Conservation (phyloP, 176 grass and related monocot species). For the Rhynchospora pubera region DNA sequence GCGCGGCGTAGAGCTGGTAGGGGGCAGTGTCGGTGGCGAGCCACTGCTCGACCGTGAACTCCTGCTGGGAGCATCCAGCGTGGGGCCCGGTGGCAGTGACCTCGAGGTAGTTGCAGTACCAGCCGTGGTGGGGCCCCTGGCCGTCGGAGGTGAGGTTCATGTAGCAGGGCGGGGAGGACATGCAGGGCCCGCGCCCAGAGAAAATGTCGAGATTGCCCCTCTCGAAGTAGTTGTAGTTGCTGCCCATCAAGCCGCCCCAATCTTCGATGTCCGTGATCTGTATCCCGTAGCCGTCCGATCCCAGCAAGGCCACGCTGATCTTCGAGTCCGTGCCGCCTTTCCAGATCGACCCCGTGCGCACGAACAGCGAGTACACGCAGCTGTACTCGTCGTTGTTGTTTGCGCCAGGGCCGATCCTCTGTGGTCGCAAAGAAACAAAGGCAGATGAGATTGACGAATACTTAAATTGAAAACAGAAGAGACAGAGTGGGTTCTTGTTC, state of each 20-base stretch:
- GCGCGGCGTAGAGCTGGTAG: slow-evolving; percentile 49
- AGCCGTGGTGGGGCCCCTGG: slow-evolving; percentile 59
- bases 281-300: slow-evolving; percentile 37
- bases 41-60: slow-evolving; percentile 92
- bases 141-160: slow-evolving; percentile 68
- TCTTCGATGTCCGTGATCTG: slow-evolving; percentile 49
- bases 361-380: slow-evolving; percentile 93
- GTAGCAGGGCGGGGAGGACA: slow-evolving; percentile 38
- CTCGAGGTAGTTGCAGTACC: slow-evolving; percentile 97
- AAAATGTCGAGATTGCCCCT: slow-evolving; percentile 96
- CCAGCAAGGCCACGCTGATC: slow-evolving; percentile 53
- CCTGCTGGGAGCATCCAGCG: slow-evolving; percentile 52
- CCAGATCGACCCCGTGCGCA: slow-evolving; percentile 77
- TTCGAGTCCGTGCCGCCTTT: slow-evolving; percentile 69
- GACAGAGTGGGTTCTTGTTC: not conserved
- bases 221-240: slow-evolving; percentile 76
- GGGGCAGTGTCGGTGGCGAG: slow-evolving; percentile 59
- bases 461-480: not conserved
- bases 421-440: not conserved
- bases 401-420: slow-evolving; percentile 7
- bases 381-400: not conserved
- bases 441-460: not conserved
- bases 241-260: slow-evolving; percentile 73
- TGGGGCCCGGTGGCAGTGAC: slow-evolving; percentile 68
- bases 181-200: slow-evolving; percentile 89